Conservation (phyloP, 1,284 basidiomycete species). For the Xanthoconium separans region DNA sequence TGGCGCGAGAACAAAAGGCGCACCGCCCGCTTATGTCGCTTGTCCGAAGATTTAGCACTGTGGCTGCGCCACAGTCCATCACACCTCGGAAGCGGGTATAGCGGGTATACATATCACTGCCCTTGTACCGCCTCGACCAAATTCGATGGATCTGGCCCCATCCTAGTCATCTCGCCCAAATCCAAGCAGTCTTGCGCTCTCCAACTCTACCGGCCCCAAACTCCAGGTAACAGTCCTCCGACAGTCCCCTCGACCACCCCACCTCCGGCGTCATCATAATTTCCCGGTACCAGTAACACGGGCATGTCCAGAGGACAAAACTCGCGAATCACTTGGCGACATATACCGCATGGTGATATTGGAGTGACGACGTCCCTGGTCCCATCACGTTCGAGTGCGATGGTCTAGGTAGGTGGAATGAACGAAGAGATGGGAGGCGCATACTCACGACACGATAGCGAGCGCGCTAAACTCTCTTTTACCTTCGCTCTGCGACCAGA, state of each 20-base stretch:
- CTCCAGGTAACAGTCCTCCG: conserved; percentile 78
- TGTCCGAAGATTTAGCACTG: no score
- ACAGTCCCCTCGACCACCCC: conserved; percentile 66
- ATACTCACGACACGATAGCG: conserved; percentile 68
- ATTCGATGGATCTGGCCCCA: neutral
- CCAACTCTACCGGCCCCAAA: conserved; percentile 80
- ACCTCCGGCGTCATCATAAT: conserved; percentile 47
- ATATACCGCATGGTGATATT: conserved; percentile 87
- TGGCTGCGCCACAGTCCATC: no score
- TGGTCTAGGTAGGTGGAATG: neutral
- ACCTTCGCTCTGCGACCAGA: conserved; percentile 66
- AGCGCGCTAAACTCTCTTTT: conserved; percentile 64
- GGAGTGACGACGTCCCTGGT: conserved; percentile 61
- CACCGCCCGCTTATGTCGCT: no score
- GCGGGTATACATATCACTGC: no score
- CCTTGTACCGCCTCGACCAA: no score
- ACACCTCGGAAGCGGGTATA: no score
- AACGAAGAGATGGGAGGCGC: neutral
- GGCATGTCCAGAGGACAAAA: conserved; percentile 80
- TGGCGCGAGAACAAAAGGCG: no score
- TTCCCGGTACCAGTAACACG: conserved; percentile 71
- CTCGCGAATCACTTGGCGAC: conserved; percentile 88
- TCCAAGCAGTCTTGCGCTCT: conserved; percentile 20
- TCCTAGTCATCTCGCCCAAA: neutral
- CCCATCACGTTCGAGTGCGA: neutral